phyloP scores from a whole-genome alignment of 208 protist species.

The Leishmania aethiopica region DNA sequence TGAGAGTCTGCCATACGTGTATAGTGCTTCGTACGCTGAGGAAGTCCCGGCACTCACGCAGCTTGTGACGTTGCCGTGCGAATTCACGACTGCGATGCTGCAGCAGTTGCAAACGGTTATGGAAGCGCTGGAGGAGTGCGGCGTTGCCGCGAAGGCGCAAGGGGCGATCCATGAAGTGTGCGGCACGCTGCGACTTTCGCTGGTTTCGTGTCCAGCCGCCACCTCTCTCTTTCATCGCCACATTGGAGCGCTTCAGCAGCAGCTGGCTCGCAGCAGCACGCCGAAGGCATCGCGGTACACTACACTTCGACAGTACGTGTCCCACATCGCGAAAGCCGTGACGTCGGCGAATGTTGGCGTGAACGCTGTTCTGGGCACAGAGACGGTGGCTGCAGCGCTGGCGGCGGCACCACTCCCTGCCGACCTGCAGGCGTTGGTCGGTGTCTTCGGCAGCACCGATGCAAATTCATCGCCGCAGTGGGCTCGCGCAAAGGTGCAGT shows the following conservation, averaged over 20 bases:
- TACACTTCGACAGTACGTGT: slow-evolving; percentile 12
- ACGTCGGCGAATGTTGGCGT: background rate
- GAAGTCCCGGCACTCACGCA: slow-evolving; percentile 34
- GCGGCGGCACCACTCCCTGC: slow-evolving; percentile 6
- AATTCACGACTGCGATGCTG: slow-evolving; percentile 12
- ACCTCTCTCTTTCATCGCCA: background rate
- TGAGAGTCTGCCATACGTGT: slow-evolving; percentile 28
- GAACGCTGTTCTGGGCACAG: background rate
- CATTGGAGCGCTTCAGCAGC: slow-evolving; percentile 11
- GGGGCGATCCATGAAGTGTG: slow-evolving; percentile 10
- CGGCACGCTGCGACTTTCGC: slow-evolving; percentile 15
- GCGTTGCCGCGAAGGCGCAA: background rate
- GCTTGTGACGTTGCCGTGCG: slow-evolving; percentile 26
- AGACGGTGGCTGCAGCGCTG: slow-evolving; percentile 14
- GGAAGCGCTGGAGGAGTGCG: slow-evolving; percentile 18
- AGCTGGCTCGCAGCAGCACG: slow-evolving; percentile 5
- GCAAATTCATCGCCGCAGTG: background rate
- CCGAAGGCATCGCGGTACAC: slow-evolving; percentile 10
- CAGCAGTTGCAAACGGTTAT: slow-evolving; percentile 28
- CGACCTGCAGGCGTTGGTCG: slow-evolving; percentile 9
- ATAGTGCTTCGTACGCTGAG: slow-evolving; percentile 25
- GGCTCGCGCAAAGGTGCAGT: background rate
- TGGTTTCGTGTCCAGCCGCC: slow-evolving; percentile 7
- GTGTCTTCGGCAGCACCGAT: background rate
- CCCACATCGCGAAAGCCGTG: slow-evolving; percentile 5